A percentile compares a stretch with the other conserved stretches of the same genome.
These are phyloP conservation scores for Barnettozyma siamensis DNA, from an alignment of 805 yeast species.

Conservation along the genomic window DNA sequence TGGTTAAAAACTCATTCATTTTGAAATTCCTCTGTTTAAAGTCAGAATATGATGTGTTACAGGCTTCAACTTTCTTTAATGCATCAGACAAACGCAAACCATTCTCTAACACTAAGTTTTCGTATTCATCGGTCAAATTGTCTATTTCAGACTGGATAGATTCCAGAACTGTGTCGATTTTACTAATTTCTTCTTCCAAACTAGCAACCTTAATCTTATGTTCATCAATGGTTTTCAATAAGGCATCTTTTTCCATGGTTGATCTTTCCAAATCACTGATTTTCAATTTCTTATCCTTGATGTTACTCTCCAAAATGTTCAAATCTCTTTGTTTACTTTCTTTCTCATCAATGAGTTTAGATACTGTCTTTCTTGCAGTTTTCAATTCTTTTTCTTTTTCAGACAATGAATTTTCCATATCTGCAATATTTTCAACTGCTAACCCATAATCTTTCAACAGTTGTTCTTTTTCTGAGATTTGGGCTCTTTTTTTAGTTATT, in stretches of 20 bases:
- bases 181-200: conserved; percentile 14
- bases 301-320: conserved; percentile 39
- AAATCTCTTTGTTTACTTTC: conserved; percentile 40
- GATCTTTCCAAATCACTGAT: conserved; percentile 50
- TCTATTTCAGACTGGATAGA: conserved; percentile 21
- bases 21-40: conserved; percentile 30
- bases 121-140: conserved; percentile 9
- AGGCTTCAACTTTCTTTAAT: conserved; percentile 2
- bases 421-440: conserved; percentile 34
- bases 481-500: conserved; percentile 22
- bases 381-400: conserved; percentile 34
- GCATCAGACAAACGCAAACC: background rate
- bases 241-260: conserved; percentile 39
- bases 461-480: conserved; percentile 26
- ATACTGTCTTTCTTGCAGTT: conserved; percentile 31
- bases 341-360: conserved; percentile 33
- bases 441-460: conserved; percentile 36
- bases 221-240: conserved; percentile 34
- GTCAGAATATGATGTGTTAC: conserved; percentile 21
- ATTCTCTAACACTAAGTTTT: conserved; percentile 16
- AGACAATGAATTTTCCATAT: conserved; percentile 34
- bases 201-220: conserved; percentile 26
- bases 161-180: conserved; percentile 19
- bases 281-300: conserved; percentile 47
- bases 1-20: conserved; percentile 22